Percentiles rank a stretch among this genome's conserved stretches.
Evolutionary conservation across 176 grass and related monocot species (phyloP).

Genomic region (Carex littledalei): DNA sequence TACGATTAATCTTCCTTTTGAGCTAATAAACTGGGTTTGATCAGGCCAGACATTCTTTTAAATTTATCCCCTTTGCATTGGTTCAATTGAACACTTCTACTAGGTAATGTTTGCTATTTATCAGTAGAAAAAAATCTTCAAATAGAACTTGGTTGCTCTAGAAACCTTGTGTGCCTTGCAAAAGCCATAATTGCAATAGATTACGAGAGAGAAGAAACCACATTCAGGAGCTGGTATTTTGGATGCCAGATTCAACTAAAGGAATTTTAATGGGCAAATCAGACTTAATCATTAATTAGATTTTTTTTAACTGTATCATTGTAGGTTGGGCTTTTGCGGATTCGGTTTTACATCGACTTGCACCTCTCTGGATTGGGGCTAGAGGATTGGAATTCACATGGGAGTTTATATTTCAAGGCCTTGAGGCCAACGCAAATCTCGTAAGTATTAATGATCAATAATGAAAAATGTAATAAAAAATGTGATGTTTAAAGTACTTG

Average conservation of each 20-base stretch:
- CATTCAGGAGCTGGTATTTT: neutral
- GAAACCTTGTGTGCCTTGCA: neutral
- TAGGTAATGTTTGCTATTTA: neutral
- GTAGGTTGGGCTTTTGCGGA: slow-evolving; percentile 99
- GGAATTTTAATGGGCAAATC: neutral
- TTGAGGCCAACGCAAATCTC: slow-evolving; percentile 98
- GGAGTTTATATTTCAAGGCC: slow-evolving; percentile 95
- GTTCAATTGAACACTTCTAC: neutral
- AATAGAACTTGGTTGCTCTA: neutral
- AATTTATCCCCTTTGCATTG: neutral
- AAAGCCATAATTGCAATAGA: neutral
- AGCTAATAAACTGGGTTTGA: neutral
- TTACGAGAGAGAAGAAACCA: neutral
- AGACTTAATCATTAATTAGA: neutral
- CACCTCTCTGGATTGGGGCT: slow-evolving; percentile 96
- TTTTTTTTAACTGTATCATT: slow-evolving; percentile 11
- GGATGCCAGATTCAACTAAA: neutral
- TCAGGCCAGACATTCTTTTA: neutral
- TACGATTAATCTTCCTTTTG: neutral
- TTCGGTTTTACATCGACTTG: slow-evolving; percentile 80
- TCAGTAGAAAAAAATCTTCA: neutral
- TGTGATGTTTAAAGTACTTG: neutral
- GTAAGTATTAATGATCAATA: slow-evolving; percentile 35
- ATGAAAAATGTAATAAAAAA: neutral
- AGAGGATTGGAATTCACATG: slow-evolving; percentile 96